phyloP scores from a whole-genome alignment of 148 eudicot genomes.

The Nyssa sinensis region DNA sequence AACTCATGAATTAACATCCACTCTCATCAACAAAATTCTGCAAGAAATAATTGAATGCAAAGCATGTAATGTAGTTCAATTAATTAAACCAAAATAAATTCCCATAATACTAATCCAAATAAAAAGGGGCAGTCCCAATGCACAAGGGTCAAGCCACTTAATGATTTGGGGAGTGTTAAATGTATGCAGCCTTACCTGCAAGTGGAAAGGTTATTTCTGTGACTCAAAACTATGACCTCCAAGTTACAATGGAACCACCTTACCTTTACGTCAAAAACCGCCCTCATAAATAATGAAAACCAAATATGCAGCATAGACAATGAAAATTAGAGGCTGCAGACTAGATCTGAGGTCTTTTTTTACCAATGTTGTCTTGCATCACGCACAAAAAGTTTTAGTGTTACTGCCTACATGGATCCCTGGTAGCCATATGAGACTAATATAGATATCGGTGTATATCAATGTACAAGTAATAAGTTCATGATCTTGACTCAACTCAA shows the following conservation, averaged over 20 bases:
- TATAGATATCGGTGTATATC: background rate
- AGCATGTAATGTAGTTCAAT: background rate
- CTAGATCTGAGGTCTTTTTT: background rate
- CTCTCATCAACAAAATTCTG: background rate
- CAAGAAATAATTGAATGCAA: background rate
- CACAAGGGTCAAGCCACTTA: no score
- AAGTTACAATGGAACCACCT: no score
- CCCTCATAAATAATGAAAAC: background rate
- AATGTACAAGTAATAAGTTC: background rate
- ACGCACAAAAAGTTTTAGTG: background rate
- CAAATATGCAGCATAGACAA: background rate
- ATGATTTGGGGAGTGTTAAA: no score
- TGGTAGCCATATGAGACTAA: background rate
- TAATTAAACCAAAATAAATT: background rate
- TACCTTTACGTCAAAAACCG: no score
- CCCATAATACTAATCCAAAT: background rate
- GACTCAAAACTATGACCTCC: no score
- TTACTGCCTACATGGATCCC: background rate
- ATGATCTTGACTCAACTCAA: background rate
- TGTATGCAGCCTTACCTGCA: no score
- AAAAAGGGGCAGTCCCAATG: no score
- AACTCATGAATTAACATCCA: conserved; percentile 7
- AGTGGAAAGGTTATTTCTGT: no score
- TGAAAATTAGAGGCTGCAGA: background rate
- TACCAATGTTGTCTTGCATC: conserved; percentile 4